A percentile compares a stretch with the other conserved stretches of the same genome.
Conservation (phyloP, 2,329 filamentous ascomycete genomes). For the Epichloe typhina region DNA sequence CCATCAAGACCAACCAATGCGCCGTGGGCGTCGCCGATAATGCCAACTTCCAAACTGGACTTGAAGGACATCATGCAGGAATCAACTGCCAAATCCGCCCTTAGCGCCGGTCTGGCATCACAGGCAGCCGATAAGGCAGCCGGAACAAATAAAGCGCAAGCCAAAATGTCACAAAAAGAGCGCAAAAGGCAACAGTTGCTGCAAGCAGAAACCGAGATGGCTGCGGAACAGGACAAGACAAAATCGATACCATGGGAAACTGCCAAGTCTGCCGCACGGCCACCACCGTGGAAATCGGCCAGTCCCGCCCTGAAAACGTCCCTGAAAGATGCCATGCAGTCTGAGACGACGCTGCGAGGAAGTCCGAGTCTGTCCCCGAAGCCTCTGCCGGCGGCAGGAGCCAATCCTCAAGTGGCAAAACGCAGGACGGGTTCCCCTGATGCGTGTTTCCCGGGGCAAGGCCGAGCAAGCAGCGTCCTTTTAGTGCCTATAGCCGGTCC, state of each 20-base stretch:
- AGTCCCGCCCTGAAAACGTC: slow-evolving; percentile 33
- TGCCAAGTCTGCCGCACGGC: slow-evolving; percentile 22
- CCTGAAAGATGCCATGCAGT: slow-evolving; percentile 33
- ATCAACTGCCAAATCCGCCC: slow-evolving; percentile 35
- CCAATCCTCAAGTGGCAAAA: slow-evolving; percentile 24
- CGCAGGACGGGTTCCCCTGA: slow-evolving; percentile 46
- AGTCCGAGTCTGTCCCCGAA: slow-evolving; percentile 23
- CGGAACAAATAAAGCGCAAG: slow-evolving; percentile 23
- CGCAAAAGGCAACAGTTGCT: slow-evolving; percentile 70
- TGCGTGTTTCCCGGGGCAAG: slow-evolving; percentile 48
- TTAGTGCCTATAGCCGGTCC: slow-evolving; percentile 14
- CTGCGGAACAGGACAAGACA: slow-evolving; percentile 19
- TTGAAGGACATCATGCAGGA: slow-evolving; percentile 65
- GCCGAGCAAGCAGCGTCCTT: slow-evolving; percentile 24
- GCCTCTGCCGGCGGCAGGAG: slow-evolving; percentile 30
- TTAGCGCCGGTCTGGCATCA: slow-evolving; percentile 41
- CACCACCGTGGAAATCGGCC: slow-evolving; percentile 55
- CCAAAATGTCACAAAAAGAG: slow-evolving; percentile 81
- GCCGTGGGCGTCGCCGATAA: slow-evolving; percentile 36
- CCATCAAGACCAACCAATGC: slow-evolving; percentile 15
- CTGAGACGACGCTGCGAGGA: slow-evolving; percentile 15
- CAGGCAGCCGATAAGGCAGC: slow-evolving; percentile 32
- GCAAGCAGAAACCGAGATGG: slow-evolving; percentile 35
- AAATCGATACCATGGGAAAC: slow-evolving; percentile 33
- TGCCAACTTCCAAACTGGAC: slow-evolving; percentile 52